These are phyloP conservation scores for Prunus kanzakura DNA, from an alignment of 306 rosid genomes.

Conservation along the genomic window DNA sequence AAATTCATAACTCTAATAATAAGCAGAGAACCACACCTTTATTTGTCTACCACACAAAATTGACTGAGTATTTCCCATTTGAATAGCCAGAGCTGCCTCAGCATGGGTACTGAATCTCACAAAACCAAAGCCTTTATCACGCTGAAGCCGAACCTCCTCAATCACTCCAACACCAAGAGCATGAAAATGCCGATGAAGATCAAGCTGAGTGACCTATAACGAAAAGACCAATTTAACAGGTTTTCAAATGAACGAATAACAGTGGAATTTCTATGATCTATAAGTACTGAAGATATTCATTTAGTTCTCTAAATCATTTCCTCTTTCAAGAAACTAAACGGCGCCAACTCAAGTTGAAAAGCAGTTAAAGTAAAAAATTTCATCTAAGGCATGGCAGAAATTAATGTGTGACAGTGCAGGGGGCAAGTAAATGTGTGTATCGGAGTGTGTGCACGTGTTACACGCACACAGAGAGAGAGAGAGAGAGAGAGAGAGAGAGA, in stretches of 20 bases:
- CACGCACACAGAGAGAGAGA: neutral
- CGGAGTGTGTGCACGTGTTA: neutral
- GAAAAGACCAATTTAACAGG: conserved; percentile 2
- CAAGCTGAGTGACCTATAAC: conserved; percentile 71
- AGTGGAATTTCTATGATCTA: neutral
- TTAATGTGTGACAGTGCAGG: neutral
- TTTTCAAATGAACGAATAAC: neutral
- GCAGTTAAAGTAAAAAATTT: neutral
- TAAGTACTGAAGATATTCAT: neutral
- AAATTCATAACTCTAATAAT: neutral
- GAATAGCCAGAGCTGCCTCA: conserved; percentile 97
- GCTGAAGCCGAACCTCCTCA: conserved; percentile 96
- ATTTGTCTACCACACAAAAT: conserved; percentile 72
- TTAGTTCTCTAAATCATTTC: neutral
- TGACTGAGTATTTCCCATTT: conserved; percentile 80
- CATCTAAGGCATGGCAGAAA: neutral
- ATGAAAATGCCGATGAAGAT: conserved; percentile 92
- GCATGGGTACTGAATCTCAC: conserved; percentile 80
- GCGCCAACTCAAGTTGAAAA: neutral
- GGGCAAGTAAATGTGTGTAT: neutral
- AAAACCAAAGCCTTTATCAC: conserved; percentile 97
- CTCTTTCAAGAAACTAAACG: neutral
- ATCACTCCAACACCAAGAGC: conserved; percentile 87
- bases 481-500: neutral
- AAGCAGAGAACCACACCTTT: conserved; percentile 53